Conservation (phyloP, 139 green algal species). For the Penium margaritaceum region DNA sequence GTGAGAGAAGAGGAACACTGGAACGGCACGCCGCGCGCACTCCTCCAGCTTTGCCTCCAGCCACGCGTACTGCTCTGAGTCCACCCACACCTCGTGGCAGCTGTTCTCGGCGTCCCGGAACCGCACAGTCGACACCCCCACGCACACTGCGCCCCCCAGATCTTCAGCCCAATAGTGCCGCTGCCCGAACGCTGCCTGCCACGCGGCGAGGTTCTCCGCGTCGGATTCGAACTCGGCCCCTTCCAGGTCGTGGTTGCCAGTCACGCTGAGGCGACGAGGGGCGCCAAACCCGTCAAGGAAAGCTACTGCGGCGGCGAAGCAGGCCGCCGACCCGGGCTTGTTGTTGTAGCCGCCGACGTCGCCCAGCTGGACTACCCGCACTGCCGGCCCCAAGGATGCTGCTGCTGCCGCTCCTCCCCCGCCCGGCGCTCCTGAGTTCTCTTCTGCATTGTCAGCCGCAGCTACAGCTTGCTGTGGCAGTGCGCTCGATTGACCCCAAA, state of each 20-base stretch:
- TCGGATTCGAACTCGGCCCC: slow-evolving; percentile 46
- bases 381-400: slow-evolving; percentile 7
- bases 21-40: neutral
- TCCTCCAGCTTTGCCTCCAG: slow-evolving; percentile 34
- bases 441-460: too few relatives aligned
- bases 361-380: slow-evolving; percentile 62
- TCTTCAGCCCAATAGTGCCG: slow-evolving; percentile 25
- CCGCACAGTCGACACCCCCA: slow-evolving; percentile 43
- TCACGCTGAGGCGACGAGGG: slow-evolving; percentile 30
- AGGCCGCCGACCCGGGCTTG: slow-evolving; percentile 56
- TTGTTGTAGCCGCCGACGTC: slow-evolving; percentile 71
- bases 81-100: slow-evolving; percentile 46
- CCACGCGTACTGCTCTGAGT: slow-evolving; percentile 47
- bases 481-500: too few relatives aligned
- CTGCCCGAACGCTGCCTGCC: slow-evolving; percentile 38
- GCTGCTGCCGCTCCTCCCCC: too few relatives aligned
- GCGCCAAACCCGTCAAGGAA: slow-evolving; percentile 44
- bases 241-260: slow-evolving; percentile 51
- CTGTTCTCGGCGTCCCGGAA: slow-evolving; percentile 39
- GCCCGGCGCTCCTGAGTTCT: too few relatives aligned
- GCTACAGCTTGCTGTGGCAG: neutral
- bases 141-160: slow-evolving; percentile 3
- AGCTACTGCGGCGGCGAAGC: slow-evolving; percentile 56
- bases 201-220: slow-evolving; percentile 42
- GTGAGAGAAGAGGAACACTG: slow-evolving; percentile 49